Base-by-base conservation (phyloP, 768 basidiomycete species). In the Phanerodontia chrysosporium region DNA sequence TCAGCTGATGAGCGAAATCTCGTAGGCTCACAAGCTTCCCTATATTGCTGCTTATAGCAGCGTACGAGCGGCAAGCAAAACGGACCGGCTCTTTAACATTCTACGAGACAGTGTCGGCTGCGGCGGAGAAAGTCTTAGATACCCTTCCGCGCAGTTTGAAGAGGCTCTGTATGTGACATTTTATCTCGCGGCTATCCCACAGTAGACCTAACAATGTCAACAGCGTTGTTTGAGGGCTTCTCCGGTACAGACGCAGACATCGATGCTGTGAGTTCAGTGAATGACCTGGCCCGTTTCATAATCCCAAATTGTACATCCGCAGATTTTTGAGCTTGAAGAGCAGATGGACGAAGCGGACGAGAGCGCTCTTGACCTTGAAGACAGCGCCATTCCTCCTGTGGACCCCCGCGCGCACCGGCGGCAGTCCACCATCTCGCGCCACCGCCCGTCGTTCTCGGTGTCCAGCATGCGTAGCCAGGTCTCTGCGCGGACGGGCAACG, bases 11-110 rank as follows among this genome's bases (percentile, higher is more conserved):
- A 54, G 22, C 52, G n/a, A 22, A 32, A 45, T 49, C 55, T 51
- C 44, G 28, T 64, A 90, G 91, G 69, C 63, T 83, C 24, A 93
- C 93, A 4, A 92, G 87, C 64, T 90, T 96, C 65, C 95, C 95
- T 0, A 82, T 95, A 16, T 75, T 98, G 36, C 72, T 97, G 39
- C 61, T 77, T 18, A 93, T 97, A 53, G 87, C 93, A 2, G 74
- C 87, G 55, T 96, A 95, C 67, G 95, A 96, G 72, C 82, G 95
- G 16, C 89, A 94, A 69, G 82, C 87, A 1, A 91, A 91, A 72
- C 78, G 74, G 22, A 81, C 78, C 3, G 85, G 84, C 1, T 82
- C 89, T 0, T 74, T 77, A 2, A 83, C 80, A 24, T 84, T 95
- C 64, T 83, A 83, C 60, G 92, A 96, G 60, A 91, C 90, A 0